Base-by-base conservation (phyloP, 2,329 filamentous ascomycete genomes). In the Trichoderma sp. region DNA sequence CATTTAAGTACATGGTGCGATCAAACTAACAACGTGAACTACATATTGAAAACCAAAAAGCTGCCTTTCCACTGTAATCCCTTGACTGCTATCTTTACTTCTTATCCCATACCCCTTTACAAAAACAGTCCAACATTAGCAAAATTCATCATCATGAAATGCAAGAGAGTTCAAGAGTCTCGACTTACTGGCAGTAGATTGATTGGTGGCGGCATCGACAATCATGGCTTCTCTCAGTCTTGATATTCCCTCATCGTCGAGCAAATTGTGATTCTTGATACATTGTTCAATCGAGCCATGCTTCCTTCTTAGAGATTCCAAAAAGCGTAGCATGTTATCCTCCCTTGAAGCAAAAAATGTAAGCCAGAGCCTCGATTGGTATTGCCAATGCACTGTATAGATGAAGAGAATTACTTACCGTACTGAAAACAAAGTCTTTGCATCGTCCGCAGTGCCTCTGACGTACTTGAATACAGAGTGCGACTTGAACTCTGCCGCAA, bases 271-370 rank as follows among this genome's bases (percentile, higher is more conserved):
- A 4, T 55, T 8, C 2, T 43, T 55, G n/a, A 64, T 14, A 19
- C 49, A 64, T 52, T 64, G 27, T 8, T 43, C 49, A 31, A 64
- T 56, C 24, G 61, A 64, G 2, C 61, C 61, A 16, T 64, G 52
- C 52, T 29, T 56, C 52, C 56, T 11, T 21, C 49, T 53, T 5
- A 64, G 61, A 19, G 29, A 56, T 11, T 56, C 31, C 11, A 64
- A 31, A 16, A 64, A 64, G 33, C 61, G 43, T 5, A 64, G 49
- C 52, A 64, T 56, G n/a, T 43, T 43, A 8, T 56, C 49, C 33
- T 64, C 40, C 27, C 61, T 64, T n/a, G 2, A 43, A 5, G 19
- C 55, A 29, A 14, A 43, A 7, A 47, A 8, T n/a, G 31, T 53
- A 19, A 62, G 59, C 14, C 19, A 62, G 21, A 13, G 21, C 5